Base-by-base conservation (phyloP, 176 grass and related monocot species). In the Zoysia pacifica region DNA sequence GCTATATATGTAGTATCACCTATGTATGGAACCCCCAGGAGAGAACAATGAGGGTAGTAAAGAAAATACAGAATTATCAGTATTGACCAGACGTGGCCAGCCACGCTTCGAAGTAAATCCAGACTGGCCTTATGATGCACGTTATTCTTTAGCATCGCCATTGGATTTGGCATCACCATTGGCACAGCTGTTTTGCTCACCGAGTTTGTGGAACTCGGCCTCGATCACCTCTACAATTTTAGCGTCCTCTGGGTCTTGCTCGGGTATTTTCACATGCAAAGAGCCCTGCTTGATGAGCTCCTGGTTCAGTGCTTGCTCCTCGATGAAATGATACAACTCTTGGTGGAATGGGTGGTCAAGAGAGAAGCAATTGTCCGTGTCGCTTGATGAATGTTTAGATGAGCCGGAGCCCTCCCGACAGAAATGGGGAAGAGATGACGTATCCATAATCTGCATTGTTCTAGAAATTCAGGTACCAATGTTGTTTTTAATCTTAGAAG, bases 311-410 rank as follows among this genome's bases (percentile, higher is more conserved):
- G 92, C 89, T 81, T 89, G 88, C 70, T 91, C 85, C 82, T 93
- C 77, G 6, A 97, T 93, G 78, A 93, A 98, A 63, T 55, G 75
- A 79, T 98, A 98, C 35, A 93, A 69, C 46, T 91, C 89, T 85
- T 94, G 90, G 83, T 98, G 95, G 85, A 98, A 98, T 12, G 82
- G 75, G 35, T 98, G 95, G 16, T 93, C 90, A 4, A 89, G 70
- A 48, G 92, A 94, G 71, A 87, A 98, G 82, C 95, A 94, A 46
- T 87, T 58, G 5, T 87, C 67, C 0, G 66, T 15, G 10, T 73
- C 43, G 0, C 48, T 79, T 67, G 73, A 79, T 3, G 80, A 75
- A 74, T 16, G 35, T 70, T 86, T 85, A 6, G 86, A 94, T 46
- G 85, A 86, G 8, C 71, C 44, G 1, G 83, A 91, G 37, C 92